phyloP scores from a whole-genome alignment of 495 filamentous ascomycete genomes.

The Cladorrhinum samala region DNA sequence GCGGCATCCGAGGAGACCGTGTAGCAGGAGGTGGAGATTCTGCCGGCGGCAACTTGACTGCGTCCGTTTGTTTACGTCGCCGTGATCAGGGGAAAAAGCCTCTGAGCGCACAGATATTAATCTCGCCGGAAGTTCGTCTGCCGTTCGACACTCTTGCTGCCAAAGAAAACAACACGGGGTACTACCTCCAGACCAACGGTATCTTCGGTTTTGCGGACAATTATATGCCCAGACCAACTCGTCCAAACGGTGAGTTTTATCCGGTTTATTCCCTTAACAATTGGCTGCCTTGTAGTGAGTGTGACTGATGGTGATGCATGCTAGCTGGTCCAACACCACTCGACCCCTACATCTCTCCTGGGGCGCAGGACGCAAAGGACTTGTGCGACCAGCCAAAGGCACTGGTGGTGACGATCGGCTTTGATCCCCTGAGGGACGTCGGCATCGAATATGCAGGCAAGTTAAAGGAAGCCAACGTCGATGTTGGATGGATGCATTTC shows the following conservation, averaged over 20 bases:
- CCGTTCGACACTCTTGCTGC: conserved; percentile 33
- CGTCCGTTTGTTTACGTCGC: conserved; percentile 25
- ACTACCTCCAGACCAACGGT: conserved; percentile 34
- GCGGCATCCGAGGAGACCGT: conserved; percentile 22
- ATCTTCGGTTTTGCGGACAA: conserved; percentile 34
- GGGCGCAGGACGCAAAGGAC: conserved; percentile 13
- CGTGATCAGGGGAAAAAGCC: conserved; percentile 19
- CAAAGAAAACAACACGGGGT: conserved; percentile 28
- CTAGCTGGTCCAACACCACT: conserved; percentile 7
- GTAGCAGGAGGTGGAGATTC: conserved; percentile 30
- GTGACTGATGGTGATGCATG: not conserved
- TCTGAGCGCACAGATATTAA: conserved; percentile 24
- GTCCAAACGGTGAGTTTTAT: conserved; percentile 6
- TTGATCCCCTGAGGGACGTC: conserved; percentile 34
- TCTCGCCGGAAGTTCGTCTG: conserved; percentile 33
- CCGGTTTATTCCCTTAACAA: not conserved
- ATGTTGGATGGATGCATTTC: conserved; percentile 28
- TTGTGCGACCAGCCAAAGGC: conserved; percentile 20
- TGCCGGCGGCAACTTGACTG: conserved; percentile 34
- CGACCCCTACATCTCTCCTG: conserved; percentile 20
- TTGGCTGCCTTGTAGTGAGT: no score
- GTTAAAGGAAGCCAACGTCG: conserved; percentile 25
- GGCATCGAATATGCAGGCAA: conserved; percentile 33
- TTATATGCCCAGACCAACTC: conserved; percentile 26
- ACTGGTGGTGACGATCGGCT: conserved; percentile 32